Base-by-base conservation (phyloP, 2,329 filamentous ascomycete species). In the Fusarium temperatum region DNA sequence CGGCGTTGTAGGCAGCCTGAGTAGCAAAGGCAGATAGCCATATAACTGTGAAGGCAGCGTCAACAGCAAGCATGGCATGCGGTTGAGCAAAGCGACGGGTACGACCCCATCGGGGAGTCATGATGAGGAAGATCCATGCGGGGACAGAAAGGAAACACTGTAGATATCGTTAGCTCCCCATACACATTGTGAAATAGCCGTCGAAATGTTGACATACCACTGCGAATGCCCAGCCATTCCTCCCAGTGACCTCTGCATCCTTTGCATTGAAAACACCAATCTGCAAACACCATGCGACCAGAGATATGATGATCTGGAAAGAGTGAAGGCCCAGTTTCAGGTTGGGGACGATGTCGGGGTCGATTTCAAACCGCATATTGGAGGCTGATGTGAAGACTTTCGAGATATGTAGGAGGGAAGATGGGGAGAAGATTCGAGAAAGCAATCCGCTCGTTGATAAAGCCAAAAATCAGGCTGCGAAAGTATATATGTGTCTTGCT, bases 1-100 rank as follows among this genome's bases (percentile, higher is more conserved):
- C 84, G 7, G 85, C 84, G 82, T 92, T 92, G 82, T 89, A 92
- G 14, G 88, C 85, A 6, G 91, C 90, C 78, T 92, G 89, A 24
- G 89, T 87, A 36, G 91, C 88, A 78, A 92, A 93, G 24, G 88
- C 91, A 6, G 90, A 91, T 48, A 93, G 84, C 90, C 91, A 93
- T 70, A 92, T 82, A 73, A 93, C 80, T 77, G 84, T 83, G 78
- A 87, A 91, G 65, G 90, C 44, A n/a, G 81, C 81, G 78, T 93
- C 91, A 38, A 92, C 83, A 14, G 81, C 83, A 30, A 89, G 82
- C 85, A 93, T 90, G 68, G 85, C 90, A 74, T 90, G 87, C 6
- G 90, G 89, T 66, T 92, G 84, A 57, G 90, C 91, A 60, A 90
- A 85, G 71, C 85, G 89, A 62, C 89, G 86, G 9, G 91, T 91